A percentile compares a stretch with the other conserved stretches of the same genome.
Evolutionary conservation across 352 stramenopile genomes (phyloP).

Genomic region (Phytophthora colocasiae): DNA sequence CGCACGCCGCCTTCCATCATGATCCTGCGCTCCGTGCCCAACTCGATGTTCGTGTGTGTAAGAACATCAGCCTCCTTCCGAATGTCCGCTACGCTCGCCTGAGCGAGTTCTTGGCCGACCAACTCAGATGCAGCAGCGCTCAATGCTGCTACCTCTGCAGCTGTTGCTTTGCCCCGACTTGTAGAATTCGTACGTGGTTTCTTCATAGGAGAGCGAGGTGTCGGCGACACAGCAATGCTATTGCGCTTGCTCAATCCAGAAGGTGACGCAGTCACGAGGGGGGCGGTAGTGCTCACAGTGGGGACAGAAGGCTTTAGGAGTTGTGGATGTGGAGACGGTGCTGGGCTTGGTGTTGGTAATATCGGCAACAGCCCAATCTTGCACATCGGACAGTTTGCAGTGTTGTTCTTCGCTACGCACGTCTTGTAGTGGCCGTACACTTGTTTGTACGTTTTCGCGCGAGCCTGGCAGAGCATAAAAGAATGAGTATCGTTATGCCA

Average conservation of each 20-base stretch:
- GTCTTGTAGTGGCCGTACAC: constrained; percentile 86
- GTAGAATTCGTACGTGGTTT: constrained; percentile 65
- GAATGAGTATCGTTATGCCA: neutral
- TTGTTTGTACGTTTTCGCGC: constrained; percentile 89
- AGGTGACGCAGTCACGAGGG: constrained; percentile 41
- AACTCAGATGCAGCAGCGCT: constrained; percentile 35
- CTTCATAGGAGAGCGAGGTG: constrained; percentile 79
- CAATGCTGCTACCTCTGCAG: constrained; percentile 39
- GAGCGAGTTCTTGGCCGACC: constrained; percentile 61
- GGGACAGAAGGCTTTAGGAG: constrained; percentile 17
- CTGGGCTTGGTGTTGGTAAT: constrained; percentile 29
- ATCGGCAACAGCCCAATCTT: constrained; percentile 81
- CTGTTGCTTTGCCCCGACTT: constrained; percentile 40
- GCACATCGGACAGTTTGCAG: constrained; percentile 84
- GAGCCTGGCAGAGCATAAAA: constrained; percentile 37
- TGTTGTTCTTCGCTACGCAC: constrained; percentile 83
- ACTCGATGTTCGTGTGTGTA: constrained; percentile 84
- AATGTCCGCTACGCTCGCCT: constrained; percentile 75
- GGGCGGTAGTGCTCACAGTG: constrained; percentile 15
- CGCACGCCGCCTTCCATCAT: constrained; percentile 75
- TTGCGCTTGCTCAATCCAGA: constrained; percentile 58
- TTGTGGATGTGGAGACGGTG: constrained; percentile 40
- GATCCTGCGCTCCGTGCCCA: constrained; percentile 70
- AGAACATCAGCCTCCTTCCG: constrained; percentile 86
- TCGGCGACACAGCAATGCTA: constrained; percentile 62